These are phyloP conservation scores for Fagus sylvatica DNA, from an alignment of 306 rosid genomes.

Conservation along the genomic window DNA sequence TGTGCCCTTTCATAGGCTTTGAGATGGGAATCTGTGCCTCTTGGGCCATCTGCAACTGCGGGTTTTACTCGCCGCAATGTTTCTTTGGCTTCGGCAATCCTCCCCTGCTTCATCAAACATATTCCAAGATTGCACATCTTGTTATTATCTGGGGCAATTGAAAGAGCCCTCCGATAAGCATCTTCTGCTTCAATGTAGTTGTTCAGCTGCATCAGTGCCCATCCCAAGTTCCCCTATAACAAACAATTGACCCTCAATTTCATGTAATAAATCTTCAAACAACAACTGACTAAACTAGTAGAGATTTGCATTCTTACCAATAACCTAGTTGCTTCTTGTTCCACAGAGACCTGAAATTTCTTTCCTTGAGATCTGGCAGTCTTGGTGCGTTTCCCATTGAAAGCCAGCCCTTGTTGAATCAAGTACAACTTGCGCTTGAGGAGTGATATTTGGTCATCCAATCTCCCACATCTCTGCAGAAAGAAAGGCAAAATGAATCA, in stretches of 20 bases:
- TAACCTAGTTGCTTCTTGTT: slow-evolving; percentile 96
- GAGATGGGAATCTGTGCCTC: slow-evolving; percentile 97
- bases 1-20: slow-evolving; percentile 99
- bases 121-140: slow-evolving; percentile 98
- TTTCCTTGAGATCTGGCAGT: slow-evolving; percentile 99
- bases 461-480: slow-evolving; percentile 86
- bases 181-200: slow-evolving; percentile 95
- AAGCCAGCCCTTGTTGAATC: slow-evolving; percentile 94
- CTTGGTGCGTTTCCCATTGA: slow-evolving; percentile 95
- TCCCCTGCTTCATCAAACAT: slow-evolving; percentile 97
- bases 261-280: not conserved
- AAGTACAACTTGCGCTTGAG: slow-evolving; percentile 78
- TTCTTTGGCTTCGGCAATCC: slow-evolving; percentile 85
- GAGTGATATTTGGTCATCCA: slow-evolving; percentile 81
- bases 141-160: slow-evolving; percentile 84
- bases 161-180: slow-evolving; percentile 81
- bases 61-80: slow-evolving; percentile 79
- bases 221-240: slow-evolving; percentile 85
- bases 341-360: slow-evolving; percentile 96
- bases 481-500: not conserved
- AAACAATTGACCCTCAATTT: slow-evolving; percentile 8
- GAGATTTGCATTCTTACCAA: slow-evolving; percentile 47
- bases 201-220: slow-evolving; percentile 98
- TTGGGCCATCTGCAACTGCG: slow-evolving; percentile 84
- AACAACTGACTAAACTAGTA: not conserved